phyloP scores from a whole-genome alignment of 2,329 filamentous ascomycete genomes.

The Fusarium sp. region DNA sequence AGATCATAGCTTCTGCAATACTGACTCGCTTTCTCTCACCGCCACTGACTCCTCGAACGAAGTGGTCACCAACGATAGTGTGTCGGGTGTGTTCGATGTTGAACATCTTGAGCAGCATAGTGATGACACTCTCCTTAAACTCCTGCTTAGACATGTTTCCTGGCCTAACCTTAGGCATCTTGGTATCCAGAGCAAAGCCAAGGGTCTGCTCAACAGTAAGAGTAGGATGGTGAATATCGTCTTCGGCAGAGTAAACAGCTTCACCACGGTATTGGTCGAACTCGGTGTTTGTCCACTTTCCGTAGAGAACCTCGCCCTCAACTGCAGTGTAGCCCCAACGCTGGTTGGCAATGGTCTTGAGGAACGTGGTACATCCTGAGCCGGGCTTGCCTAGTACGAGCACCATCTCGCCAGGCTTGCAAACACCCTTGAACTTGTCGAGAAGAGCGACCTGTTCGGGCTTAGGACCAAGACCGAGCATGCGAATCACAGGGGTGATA shows the following conservation, averaged over 20 bases:
- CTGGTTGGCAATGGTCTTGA: conserved; percentile 77
- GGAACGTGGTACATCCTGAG: conserved; percentile 76
- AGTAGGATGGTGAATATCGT: conserved; percentile 87
- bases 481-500: conserved; percentile 70
- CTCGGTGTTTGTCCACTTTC: conserved; percentile 76
- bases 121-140: conserved; percentile 82
- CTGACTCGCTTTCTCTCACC: conserved; percentile 79
- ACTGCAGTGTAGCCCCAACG: conserved; percentile 67
- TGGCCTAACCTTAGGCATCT: conserved; percentile 84
- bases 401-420: conserved; percentile 88
- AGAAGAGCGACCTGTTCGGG: conserved; percentile 80
- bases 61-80: conserved; percentile 86
- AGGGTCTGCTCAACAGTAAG: conserved; percentile 90
- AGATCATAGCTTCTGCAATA: conserved; percentile 86
- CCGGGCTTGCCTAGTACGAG: conserved; percentile 84
- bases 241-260: conserved; percentile 82
- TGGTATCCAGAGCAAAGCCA: conserved; percentile 85
- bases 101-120: conserved; percentile 87
- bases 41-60: conserved; percentile 81
- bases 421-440: conserved; percentile 76
- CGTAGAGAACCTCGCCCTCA: conserved; percentile 80
- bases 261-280: conserved; percentile 84
- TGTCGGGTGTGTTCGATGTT: conserved; percentile 90
- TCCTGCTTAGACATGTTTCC: conserved; percentile 77
- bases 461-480: conserved; percentile 76